phyloP scores from a whole-genome alignment of 768 basidiomycete species.

The Boletus tomentosulus region DNA sequence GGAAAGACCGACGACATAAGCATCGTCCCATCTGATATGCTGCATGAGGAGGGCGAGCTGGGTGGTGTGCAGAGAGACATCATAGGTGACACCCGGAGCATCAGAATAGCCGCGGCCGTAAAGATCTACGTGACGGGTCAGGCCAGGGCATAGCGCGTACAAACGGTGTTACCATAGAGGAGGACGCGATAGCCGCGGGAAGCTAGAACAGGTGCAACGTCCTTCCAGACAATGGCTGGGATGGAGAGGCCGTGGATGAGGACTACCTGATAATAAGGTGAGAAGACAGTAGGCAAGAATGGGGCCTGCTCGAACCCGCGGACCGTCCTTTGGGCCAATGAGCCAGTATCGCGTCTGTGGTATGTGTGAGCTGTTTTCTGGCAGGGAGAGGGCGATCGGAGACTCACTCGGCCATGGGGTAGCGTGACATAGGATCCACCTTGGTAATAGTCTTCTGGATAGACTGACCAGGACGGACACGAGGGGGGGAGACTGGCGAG shows the following conservation, averaged over 20 bases:
- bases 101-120: slow-evolving; percentile 84
- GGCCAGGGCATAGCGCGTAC: background rate
- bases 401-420: slow-evolving; percentile 59
- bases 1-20: slow-evolving; percentile 64
- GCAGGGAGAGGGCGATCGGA: background rate
- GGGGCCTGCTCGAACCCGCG: slow-evolving; percentile 43
- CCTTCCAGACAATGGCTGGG: slow-evolving; percentile 73
- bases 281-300: background rate
- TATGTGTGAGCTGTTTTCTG: slow-evolving; percentile 1
- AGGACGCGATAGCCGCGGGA: slow-evolving; percentile 67
- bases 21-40: slow-evolving; percentile 66
- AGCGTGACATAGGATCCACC: slow-evolving; percentile 58
- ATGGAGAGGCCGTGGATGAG: slow-evolving; percentile 77
- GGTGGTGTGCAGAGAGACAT: slow-evolving; percentile 59
- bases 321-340: slow-evolving; percentile 63
- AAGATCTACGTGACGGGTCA: slow-evolving; percentile 47
- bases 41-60: slow-evolving; percentile 85
- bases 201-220: slow-evolving; percentile 63
- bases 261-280: slow-evolving; percentile 47
- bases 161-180: slow-evolving; percentile 53
- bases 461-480: slow-evolving; percentile 62
- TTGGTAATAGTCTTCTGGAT: slow-evolving; percentile 64
- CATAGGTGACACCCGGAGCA: slow-evolving; percentile 67
- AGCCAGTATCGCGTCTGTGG: slow-evolving; percentile 72
- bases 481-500: slow-evolving; percentile 55